Conservation (phyloP, 2,329 filamentous ascomycete species). For the Amphichorda felina region DNA sequence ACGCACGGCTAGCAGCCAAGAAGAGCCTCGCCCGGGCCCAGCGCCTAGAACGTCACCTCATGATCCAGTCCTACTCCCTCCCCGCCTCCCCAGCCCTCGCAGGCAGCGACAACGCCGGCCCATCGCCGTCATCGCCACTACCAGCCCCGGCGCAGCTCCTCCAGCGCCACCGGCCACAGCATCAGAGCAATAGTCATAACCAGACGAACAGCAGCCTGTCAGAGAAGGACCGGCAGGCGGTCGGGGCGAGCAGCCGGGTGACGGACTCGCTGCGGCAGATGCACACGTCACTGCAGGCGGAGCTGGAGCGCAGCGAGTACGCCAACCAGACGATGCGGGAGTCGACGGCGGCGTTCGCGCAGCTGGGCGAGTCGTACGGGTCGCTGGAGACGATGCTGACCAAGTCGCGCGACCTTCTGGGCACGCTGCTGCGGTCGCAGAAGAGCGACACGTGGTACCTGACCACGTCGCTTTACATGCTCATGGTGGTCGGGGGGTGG, state of each 20-base stretch:
- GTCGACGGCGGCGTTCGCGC: conserved; percentile 69
- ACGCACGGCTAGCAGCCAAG: conserved; percentile 71
- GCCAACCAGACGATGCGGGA: conserved; percentile 80
- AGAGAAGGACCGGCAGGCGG: conserved; percentile 59
- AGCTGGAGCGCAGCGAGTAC: conserved; percentile 78
- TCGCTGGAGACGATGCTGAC: conserved; percentile 67
- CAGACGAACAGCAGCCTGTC: conserved; percentile 26
- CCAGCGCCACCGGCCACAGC: conserved; percentile 11
- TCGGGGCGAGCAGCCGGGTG: conserved; percentile 70
- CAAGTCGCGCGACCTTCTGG: conserved; percentile 63
- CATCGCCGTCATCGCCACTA: no score
- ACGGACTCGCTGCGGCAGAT: conserved; percentile 75
- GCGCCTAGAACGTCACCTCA: conserved; percentile 61
- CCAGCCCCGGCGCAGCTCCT: conserved; percentile 7
- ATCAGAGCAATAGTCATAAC: conserved; percentile 7
- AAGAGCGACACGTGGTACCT: conserved; percentile 99
- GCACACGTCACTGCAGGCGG: conserved; percentile 73
- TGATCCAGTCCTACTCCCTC: conserved; percentile 54
- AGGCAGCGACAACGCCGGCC: conserved; percentile 2
- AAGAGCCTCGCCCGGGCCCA: conserved; percentile 62
- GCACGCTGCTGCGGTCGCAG: conserved; percentile 70
- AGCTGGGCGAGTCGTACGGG: conserved; percentile 71
- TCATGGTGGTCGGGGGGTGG: conserved; percentile 70
- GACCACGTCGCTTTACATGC: conserved; percentile 75
- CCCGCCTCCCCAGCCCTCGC: conserved; percentile 17